Conservation (phyloP, 2,329 filamentous ascomycete species). For the Setomelanomma holmii region DNA sequence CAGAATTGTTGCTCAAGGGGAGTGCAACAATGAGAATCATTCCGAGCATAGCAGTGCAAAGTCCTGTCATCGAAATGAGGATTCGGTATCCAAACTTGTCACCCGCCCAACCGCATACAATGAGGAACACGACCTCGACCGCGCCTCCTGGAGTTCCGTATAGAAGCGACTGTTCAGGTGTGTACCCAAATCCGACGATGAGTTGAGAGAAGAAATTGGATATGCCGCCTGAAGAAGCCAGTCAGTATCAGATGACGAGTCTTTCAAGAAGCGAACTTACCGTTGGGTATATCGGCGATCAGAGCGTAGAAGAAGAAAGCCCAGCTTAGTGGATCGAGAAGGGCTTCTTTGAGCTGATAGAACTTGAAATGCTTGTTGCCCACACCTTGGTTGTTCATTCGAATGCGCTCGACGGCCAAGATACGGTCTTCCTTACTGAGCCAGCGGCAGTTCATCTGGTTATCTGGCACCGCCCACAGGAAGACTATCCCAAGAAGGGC, state of each 20-base stretch:
- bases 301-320: constrained; percentile 66
- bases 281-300: constrained; percentile 65
- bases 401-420: constrained; percentile 73
- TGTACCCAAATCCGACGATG: constrained; percentile 71
- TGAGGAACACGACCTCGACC: constrained; percentile 66
- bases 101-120: constrained; percentile 64
- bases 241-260: too few relatives aligned
- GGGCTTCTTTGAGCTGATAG: constrained; percentile 68
- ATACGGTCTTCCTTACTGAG: constrained; percentile 71
- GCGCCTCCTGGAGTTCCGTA: constrained; percentile 71
- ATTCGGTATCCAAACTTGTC: constrained; percentile 64
- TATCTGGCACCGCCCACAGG: constrained; percentile 62
- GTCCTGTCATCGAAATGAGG: constrained; percentile 61
- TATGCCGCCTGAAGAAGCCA: constrained; percentile 53
- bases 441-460: constrained; percentile 66
- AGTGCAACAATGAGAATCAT: constrained; percentile 70
- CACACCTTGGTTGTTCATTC: constrained; percentile 77
- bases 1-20: constrained; percentile 63
- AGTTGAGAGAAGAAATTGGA: constrained; percentile 68
- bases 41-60: constrained; percentile 63
- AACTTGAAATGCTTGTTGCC: constrained; percentile 73
- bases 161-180: constrained; percentile 66
- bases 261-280: too few relatives aligned
- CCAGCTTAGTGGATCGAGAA: constrained; percentile 66
- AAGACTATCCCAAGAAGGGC: constrained; percentile 52